phyloP scores from a whole-genome alignment of 371 early-diverging fungal genomes.

The Mucor lusitanicus region DNA sequence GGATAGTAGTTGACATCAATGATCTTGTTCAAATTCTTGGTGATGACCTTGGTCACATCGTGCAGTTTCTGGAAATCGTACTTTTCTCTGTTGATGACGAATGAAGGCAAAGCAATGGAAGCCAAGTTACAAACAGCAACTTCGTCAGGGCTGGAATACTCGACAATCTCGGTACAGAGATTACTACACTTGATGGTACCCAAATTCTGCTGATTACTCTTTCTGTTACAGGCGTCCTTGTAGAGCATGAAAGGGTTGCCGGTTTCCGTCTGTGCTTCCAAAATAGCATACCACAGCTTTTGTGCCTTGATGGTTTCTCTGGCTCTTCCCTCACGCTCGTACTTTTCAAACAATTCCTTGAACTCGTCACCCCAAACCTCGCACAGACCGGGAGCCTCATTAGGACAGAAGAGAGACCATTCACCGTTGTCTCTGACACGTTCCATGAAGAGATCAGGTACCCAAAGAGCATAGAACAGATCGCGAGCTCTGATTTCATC shows the following conservation, averaged over 20 bases:
- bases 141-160: slow-evolving; percentile 95
- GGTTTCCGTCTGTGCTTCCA: slow-evolving; percentile 96
- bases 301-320: slow-evolving; percentile 89
- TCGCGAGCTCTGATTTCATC: slow-evolving; percentile 95
- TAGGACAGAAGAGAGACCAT: slow-evolving; percentile 96
- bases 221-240: slow-evolving; percentile 95
- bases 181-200: slow-evolving; percentile 95
- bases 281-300: slow-evolving; percentile 94
- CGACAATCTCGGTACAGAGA: slow-evolving; percentile 91
- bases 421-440: slow-evolving; percentile 89
- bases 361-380: slow-evolving; percentile 94
- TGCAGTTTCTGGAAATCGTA: slow-evolving; percentile 63
- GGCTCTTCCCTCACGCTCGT: slow-evolving; percentile 81
- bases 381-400: slow-evolving; percentile 84
- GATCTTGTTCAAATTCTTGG: slow-evolving; percentile 94
- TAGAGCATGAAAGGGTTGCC: slow-evolving; percentile 98
- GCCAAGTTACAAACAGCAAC: slow-evolving; percentile 99
- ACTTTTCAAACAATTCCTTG: slow-evolving; percentile 74
- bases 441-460: slow-evolving; percentile 96
- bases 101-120: slow-evolving; percentile 92
- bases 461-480: slow-evolving; percentile 94
- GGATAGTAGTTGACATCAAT: slow-evolving; percentile 98
- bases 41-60: slow-evolving; percentile 78
- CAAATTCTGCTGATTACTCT: slow-evolving; percentile 97
- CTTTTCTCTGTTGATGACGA: slow-evolving; percentile 63